A percentile compares a stretch with the other conserved stretches of the same genome.
These are phyloP conservation scores for Physcomitrellopsis africana DNA, from an alignment of 225 moss, liverwort and hornwort species.

Conservation along the genomic window DNA sequence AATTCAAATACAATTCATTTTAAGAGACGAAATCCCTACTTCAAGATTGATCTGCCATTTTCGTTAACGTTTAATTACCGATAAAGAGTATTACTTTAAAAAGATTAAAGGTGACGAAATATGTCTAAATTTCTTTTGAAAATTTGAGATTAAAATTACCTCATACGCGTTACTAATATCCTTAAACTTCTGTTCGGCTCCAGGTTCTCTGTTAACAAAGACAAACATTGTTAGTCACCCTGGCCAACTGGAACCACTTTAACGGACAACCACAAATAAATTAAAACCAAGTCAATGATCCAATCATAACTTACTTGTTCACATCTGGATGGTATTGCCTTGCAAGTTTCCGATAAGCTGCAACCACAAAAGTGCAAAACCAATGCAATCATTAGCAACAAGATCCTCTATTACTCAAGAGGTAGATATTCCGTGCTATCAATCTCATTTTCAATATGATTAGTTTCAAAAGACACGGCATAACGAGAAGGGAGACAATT, in stretches of 20 bases:
- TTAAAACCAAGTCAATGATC: neutral
- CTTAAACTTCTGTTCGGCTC: constrained; percentile 98
- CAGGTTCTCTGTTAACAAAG: constrained; percentile 67
- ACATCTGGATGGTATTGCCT: constrained; percentile 98
- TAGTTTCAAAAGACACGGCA: neutral
- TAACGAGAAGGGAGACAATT: neutral
- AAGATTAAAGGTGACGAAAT: neutral
- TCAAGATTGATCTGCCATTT: neutral
- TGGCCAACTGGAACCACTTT: constrained; percentile 2
- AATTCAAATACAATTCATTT: neutral
- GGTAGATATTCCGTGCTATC: neutral
- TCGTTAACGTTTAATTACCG: neutral
- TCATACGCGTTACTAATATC: constrained; percentile 99
- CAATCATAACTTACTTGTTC: constrained; percentile 74
- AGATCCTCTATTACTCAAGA: neutral
- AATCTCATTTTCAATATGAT: neutral
- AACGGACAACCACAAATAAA: neutral
- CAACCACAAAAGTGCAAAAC: constrained; percentile 30
- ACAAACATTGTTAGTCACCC: neutral
- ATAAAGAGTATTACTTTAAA: neutral
- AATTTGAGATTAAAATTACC: constrained; percentile 49
- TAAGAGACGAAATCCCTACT: neutral
- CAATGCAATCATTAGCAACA: neutral
- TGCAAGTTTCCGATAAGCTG: constrained; percentile 95
- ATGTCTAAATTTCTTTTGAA: neutral